phyloP scores from a whole-genome alignment of 2,329 filamentous ascomycete species.

The Dactylellina leptospora region DNA sequence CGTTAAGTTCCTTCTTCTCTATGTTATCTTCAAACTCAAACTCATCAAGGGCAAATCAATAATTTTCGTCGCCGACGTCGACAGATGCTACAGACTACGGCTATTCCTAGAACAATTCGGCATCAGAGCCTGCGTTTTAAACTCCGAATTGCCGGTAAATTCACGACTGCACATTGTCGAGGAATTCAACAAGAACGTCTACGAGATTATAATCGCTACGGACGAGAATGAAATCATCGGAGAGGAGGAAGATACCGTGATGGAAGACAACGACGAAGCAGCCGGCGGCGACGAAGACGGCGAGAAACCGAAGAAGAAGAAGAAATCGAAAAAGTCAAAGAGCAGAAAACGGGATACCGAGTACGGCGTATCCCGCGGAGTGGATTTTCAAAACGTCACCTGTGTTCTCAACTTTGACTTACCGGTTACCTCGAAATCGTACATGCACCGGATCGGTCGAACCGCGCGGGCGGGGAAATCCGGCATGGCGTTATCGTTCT shows the following conservation, averaged over 20 bases:
- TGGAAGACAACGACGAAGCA: slow-evolving; percentile 12
- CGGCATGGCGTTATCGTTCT: slow-evolving; percentile 95
- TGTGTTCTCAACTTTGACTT: slow-evolving; percentile 98
- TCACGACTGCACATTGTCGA: slow-evolving; percentile 93
- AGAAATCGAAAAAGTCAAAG: slow-evolving; percentile 70
- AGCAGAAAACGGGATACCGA: slow-evolving; percentile 75
- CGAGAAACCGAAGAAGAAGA: slow-evolving; percentile 62
- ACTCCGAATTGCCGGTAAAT: slow-evolving; percentile 93
- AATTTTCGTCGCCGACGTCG: slow-evolving; percentile 84
- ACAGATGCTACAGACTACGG: slow-evolving; percentile 89
- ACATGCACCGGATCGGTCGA: slow-evolving; percentile 94
- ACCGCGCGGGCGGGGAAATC: slow-evolving; percentile 90
- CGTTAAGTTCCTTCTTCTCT: slow-evolving; percentile 91
- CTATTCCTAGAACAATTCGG: slow-evolving; percentile 97
- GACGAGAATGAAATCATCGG: slow-evolving; percentile 89
- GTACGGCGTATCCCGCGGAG: slow-evolving; percentile 92
- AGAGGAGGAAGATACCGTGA: slow-evolving; percentile 64
- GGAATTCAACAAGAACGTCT: slow-evolving; percentile 95
- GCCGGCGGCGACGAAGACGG: slow-evolving; percentile 58
- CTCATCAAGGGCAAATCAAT: slow-evolving; percentile 92
- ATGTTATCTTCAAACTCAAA: slow-evolving; percentile 94
- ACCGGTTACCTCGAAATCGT: slow-evolving; percentile 84
- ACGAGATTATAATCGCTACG: slow-evolving; percentile 96
- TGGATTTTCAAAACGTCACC: slow-evolving; percentile 95
- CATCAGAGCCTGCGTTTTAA: slow-evolving; percentile 89